Percentiles rank a stretch among this genome's conserved stretches.
Conservation (phyloP, 176 grass and related monocot species). For the Lolium perenne region DNA sequence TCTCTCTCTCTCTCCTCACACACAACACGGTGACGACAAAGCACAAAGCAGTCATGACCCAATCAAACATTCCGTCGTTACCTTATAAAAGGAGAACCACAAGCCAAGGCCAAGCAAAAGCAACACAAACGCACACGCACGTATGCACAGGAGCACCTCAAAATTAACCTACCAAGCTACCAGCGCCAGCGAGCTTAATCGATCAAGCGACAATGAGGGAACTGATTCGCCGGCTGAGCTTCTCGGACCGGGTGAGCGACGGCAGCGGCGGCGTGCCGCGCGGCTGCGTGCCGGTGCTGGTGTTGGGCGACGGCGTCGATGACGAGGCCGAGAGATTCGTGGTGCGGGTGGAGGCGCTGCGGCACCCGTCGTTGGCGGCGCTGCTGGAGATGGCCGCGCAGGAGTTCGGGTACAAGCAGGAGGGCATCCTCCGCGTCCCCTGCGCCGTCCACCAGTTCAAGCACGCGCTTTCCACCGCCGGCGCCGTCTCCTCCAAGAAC, state of each 20-base stretch:
- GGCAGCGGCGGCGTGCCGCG: neutral
- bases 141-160: neutral
- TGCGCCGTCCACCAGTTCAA: slow-evolving; percentile 60
- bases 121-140: slow-evolving; percentile 18
- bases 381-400: slow-evolving; percentile 68
- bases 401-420: slow-evolving; percentile 78
- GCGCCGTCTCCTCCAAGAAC: slow-evolving; percentile 33
- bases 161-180: neutral
- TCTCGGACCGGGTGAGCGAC: slow-evolving; percentile 42
- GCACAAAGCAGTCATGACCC: neutral
- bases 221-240: slow-evolving; percentile 56
- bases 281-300: slow-evolving; percentile 78
- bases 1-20: too few relatives aligned
- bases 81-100: slow-evolving; percentile 25
- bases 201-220: slow-evolving; percentile 34
- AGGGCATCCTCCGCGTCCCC: slow-evolving; percentile 71
- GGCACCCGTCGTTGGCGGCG: slow-evolving; percentile 57
- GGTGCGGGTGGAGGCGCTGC: slow-evolving; percentile 63
- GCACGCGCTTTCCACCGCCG: slow-evolving; percentile 36
- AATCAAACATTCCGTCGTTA: neutral
- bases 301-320: slow-evolving; percentile 37
- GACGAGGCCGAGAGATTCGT: slow-evolving; percentile 60
- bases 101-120: neutral
- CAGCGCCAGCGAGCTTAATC: neutral
- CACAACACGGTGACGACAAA: too few relatives aligned